These are phyloP conservation scores for Euphorbia schlechtendalii DNA, from an alignment of 441 rosid species.

Conservation along the genomic window DNA sequence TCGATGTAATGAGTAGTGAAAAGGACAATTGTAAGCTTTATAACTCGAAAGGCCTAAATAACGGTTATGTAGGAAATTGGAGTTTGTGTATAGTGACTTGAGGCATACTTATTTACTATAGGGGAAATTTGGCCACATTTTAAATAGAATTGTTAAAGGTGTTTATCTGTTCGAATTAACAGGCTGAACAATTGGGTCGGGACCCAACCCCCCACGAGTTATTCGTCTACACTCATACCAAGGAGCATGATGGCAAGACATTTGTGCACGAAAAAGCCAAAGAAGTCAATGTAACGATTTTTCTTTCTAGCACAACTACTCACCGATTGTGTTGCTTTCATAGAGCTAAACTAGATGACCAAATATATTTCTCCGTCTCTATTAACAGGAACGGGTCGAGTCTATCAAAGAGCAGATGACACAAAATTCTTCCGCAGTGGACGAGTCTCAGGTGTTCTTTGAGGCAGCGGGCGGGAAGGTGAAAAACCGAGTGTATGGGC, in stretches of 20 bases:
- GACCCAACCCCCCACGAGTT: neutral
- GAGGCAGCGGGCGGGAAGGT: neutral
- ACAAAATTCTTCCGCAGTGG: neutral
- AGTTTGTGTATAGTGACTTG: too few relatives aligned
- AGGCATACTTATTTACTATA: neutral
- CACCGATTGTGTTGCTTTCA: too few relatives aligned
- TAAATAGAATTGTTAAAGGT: too few relatives aligned
- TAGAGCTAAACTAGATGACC: neutral
- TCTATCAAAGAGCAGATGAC: neutral
- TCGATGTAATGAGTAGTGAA: too few relatives aligned
- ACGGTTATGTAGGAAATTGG: too few relatives aligned
- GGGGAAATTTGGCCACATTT: too few relatives aligned
- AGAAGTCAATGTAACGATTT: neutral
- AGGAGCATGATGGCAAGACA: neutral
- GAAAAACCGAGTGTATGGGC: neutral
- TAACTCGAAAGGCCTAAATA: too few relatives aligned
- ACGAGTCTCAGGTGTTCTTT: neutral
- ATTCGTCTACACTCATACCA: conserved; percentile 1
- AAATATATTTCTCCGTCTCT: neutral
- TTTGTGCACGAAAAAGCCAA: neutral
- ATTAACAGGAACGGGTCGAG: neutral
- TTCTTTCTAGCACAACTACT: neutral
- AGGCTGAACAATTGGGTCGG: conserved; percentile 1
- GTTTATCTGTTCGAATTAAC: neutral
- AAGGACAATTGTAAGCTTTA: too few relatives aligned